Conservation (phyloP, 2,329 filamentous ascomycete genomes). For the Botrytis elliptica region DNA sequence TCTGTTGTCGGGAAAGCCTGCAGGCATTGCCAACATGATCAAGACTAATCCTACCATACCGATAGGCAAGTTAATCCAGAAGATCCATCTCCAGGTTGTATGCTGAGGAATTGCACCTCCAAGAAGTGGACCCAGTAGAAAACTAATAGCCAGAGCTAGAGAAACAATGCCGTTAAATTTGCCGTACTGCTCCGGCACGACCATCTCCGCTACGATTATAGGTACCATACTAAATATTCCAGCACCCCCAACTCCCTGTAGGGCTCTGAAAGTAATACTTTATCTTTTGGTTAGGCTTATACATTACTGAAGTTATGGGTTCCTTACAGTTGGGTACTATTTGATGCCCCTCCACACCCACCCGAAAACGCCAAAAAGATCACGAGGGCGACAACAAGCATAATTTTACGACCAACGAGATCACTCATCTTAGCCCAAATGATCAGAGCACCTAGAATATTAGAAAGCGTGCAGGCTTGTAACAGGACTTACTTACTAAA, state of each 20-base stretch:
- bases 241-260: conserved; percentile 48
- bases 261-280: conserved; percentile 26
- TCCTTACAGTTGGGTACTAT: conserved; percentile 5
- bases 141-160: conserved; percentile 20
- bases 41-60: not conserved
- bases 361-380: conserved; percentile 14
- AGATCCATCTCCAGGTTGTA: conserved; percentile 40
- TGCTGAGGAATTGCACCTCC: conserved; percentile 39
- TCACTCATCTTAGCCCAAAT: conserved; percentile 15
- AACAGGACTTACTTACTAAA: not conserved
- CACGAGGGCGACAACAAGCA: not conserved
- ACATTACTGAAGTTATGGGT: not conserved
- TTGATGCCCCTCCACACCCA: conserved; percentile 4
- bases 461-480: not conserved
- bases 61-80: not conserved
- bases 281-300: not conserved
- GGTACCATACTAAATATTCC: conserved; percentile 48
- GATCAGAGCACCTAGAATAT: not conserved
- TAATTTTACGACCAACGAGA: conserved; percentile 1
- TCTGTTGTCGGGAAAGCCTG: not conserved
- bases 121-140: conserved; percentile 36
- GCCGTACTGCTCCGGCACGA: conserved; percentile 48
- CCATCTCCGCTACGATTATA: conserved; percentile 50
- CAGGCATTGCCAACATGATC: not conserved
- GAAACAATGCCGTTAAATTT: conserved; percentile 35